Base-by-base conservation (phyloP, 805 yeast genomes). In the Metschnikowia corniflorae region DNA sequence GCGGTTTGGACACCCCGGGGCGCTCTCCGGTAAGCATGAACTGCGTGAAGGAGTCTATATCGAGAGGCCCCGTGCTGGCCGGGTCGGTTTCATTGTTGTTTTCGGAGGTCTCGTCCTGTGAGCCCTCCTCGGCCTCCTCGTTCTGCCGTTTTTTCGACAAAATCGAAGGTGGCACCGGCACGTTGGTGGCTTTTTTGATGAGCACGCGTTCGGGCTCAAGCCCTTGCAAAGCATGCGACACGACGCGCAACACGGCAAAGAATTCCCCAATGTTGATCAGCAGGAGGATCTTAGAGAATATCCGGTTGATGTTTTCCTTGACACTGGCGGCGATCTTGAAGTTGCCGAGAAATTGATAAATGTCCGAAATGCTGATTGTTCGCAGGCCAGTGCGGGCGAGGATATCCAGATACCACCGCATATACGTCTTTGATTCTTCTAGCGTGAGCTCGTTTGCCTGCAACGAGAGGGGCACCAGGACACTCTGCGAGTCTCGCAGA, bases 381-480 rank as follows among this genome's bases (percentile, higher is more conserved):
- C 80, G 71, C 28, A 80, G 72, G 25, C 80, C 79, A 44, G 83
- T 82, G 35, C 89, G 74, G 29, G 84, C 71, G 24, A 84, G 73
- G 21, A 91, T 77, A 53, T 86, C 89, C 47, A 87, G 82, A 58
- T 89, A 91, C 98, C 98, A 91, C 47, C 96, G 70, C 49, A 91
- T 75, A 59, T 91, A 91, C 1, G 96, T 84, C 51, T 82, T 78
- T 9, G 79, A 75, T 59, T 91, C 98, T 39, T 82, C 84, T 14
- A 72, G 71, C 0, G 95, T 75, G 30, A 91, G 70, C 40, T 86
- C 86, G 31, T 72, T 75, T 1, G 77, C 72, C 1, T 80, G 68
- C n/a, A 85, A 61, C 2, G 87, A 76, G 33, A 84, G 58, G 0
- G 89, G 86, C 2, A 79, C 71, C 8, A 63, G 48, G n/a, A n/a